These are phyloP conservation scores for Trapa bicornis DNA, from an alignment of 345 rosid species.

Conservation along the genomic window DNA sequence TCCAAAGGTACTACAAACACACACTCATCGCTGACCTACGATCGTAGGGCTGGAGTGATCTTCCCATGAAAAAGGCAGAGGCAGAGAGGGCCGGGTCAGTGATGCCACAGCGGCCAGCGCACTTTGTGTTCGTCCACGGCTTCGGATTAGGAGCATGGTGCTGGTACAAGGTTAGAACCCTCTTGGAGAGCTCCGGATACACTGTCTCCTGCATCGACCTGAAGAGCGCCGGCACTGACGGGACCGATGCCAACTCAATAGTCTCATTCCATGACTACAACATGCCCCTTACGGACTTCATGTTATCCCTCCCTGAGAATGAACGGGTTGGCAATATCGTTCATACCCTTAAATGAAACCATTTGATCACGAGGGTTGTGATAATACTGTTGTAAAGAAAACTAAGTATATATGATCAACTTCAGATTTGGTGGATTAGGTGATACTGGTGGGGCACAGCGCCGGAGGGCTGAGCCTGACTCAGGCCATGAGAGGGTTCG, in stretches of 20 bases:
- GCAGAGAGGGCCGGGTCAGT: not conserved
- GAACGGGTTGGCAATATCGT: conserved; percentile 28
- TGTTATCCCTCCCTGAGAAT: conserved; percentile 41
- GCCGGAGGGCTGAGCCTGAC: conserved; percentile 86
- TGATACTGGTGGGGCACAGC: conserved; percentile 79
- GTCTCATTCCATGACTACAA: conserved; percentile 59
- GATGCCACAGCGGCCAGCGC: conserved; percentile 14
- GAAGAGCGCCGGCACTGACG: conserved; percentile 51
- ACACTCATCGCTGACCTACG: not conserved
- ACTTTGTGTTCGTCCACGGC: conserved; percentile 82
- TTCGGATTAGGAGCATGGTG: conserved; percentile 79
- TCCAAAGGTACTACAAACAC: too few species aligned
- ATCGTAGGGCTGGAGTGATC: too few species aligned
- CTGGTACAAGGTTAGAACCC: conserved; percentile 73
- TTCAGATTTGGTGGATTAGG: conserved; percentile 20
- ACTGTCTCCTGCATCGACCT: conserved; percentile 73
- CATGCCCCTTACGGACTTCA: conserved; percentile 52
- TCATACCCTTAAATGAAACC: too few species aligned
- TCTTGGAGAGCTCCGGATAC: conserved; percentile 70
- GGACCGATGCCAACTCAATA: conserved; percentile 32
- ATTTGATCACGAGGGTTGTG: too few species aligned
- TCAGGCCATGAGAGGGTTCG: conserved; percentile 39
- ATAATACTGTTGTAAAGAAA: too few species aligned
- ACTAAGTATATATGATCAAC: too few species aligned
- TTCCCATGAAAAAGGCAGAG: conserved; percentile 26